Base-by-base conservation (phyloP, 306 rosid species). In the Crataegus laevigata region DNA sequence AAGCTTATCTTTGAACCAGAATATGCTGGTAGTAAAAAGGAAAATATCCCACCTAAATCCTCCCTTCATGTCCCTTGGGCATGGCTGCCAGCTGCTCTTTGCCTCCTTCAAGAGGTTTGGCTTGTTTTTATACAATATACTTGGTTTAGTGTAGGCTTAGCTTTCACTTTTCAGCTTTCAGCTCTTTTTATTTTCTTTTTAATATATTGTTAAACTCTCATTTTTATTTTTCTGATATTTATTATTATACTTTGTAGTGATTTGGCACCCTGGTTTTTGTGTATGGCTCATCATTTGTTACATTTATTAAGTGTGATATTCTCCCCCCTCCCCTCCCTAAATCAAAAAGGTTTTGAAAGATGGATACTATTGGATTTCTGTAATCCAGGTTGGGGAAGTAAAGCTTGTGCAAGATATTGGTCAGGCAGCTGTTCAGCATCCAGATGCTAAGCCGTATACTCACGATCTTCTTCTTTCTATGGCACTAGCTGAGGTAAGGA, bases 401-500 rank as follows among this genome's bases (percentile, higher is more conserved):
- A 89, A 89, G 82, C 87, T 89, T 75, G 96, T 88, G 64, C 84
- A 85, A 69, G 91, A 87, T 69, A 85, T 87, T 79, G 99, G 96
- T 25, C 86, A 74, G 75, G 78, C 74, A 72, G 86, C 85, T 77
- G 84, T 91, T 80, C 88, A 85, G 68, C 89, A 81, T 82, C 90
- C 84, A 84, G 91, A 90, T 81, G 89, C 91, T 45, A 90, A 90
- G 83, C 96, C 96, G 66, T 84, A 89, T 80, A 66, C 84, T 57
- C 93, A 91, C 57, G 99, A 94, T 84, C 77, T 94, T 79, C 81
- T 94, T 78, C 93, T 94, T 59, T 88, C 99, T 65, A 89, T 94
- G 96, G 96, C 91, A 4, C 79, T 94, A 68, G 96, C 99, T 75
- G 96, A 94, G 97, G 98, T 94, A 89, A 76, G 87, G 68, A 68